Evolutionary conservation across 257 asterid genomes (phyloP).

Genomic region (Rauvolfia tetraphylla): DNA sequence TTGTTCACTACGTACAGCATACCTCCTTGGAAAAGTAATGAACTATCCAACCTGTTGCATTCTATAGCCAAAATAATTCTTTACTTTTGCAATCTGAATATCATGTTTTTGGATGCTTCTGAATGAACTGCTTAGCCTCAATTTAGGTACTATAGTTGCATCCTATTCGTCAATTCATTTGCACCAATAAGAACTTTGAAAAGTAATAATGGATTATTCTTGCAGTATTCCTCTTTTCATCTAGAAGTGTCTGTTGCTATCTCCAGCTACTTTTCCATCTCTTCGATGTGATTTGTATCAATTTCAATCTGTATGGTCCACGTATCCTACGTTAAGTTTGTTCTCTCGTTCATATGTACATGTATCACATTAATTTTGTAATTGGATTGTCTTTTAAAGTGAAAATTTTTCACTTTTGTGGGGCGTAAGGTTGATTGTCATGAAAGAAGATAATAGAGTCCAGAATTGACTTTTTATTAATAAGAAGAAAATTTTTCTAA

Average conservation of each 20-base stretch:
- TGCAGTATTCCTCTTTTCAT: neutral
- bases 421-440: no score
- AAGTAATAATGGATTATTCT: neutral
- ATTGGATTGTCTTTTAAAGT: no score
- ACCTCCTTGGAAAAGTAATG: neutral
- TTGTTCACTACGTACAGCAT: neutral
- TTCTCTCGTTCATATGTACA: no score
- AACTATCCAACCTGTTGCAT: neutral
- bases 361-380: neutral
- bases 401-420: no score
- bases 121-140: neutral
- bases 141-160: neutral
- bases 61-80: neutral
- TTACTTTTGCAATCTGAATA: neutral
- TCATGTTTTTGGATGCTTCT: neutral
- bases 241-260: neutral
- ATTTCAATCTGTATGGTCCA: neutral
- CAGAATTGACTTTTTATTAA: no score
- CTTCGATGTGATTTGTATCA: neutral
- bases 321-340: no score
- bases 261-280: neutral
- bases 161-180: neutral
- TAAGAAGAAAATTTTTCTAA: no score
- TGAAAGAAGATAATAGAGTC: no score
- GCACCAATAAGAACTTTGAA: neutral